Base-by-base conservation (phyloP, 768 basidiomycete species). In the Brasilioporus rufonigricans region DNA sequence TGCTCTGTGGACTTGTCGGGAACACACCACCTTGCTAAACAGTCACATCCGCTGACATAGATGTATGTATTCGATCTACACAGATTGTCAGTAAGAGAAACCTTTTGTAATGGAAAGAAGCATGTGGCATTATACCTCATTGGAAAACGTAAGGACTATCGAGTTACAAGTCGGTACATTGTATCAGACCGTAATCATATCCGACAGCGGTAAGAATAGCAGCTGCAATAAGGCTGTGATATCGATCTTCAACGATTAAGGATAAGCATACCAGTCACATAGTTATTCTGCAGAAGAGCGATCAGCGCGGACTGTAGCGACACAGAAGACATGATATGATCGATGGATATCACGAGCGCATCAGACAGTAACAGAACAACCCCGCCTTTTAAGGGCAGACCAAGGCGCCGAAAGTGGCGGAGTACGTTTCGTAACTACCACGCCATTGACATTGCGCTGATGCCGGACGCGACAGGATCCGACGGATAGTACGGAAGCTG, bases 131-230 rank as follows among this genome's bases (percentile, higher is more conserved):
- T 6, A 35, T 52, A 60, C 59, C 53, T 60, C 59, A 3, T 39
- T 21, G 2, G 57, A 33, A 7, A 60, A 39, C 18, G 58, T 60
- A 23, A 60, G 53, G 29, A 41, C 59, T 60, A 27, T 5, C 10
- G 16, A 49, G 9, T 13, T 14, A 13, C 3, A 24, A 29, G 10
- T 47, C 5, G 5, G 23, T 47, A n/a, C n/a, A n/a, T n/a, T n/a
- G n/a, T 21, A 10, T 26, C 51, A 50, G n/a, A 58, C 58, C 12
- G 9, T 59, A 59, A 38, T 58, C 58, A 35, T 59, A 59, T 19
- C 50, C 56, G 2, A 49, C 26, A 21, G 51, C 51, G 19, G 44
- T 35, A 5, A 57, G 6, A 5, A 59, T 14, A 2, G 32, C 29
- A 7, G 35, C 59, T 58, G 33, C 10, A 26, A 40, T 3, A 18